Evolutionary conservation across 306 rosid genomes (phyloP).

Genomic region (Hippophae rhamnoides): DNA sequence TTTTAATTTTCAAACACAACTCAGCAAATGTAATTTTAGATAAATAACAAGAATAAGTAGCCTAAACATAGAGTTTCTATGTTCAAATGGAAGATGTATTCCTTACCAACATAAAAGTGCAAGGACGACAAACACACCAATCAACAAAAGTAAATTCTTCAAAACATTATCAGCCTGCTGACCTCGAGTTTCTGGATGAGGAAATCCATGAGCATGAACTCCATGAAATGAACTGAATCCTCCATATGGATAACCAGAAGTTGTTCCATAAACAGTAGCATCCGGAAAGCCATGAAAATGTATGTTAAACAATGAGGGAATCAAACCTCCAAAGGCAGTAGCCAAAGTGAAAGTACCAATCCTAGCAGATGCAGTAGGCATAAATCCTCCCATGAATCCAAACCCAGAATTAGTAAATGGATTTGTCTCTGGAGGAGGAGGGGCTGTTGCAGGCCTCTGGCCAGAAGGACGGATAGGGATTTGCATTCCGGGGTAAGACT

Average conservation of each 20-base stretch:
- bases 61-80: conserved; percentile 6
- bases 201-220: conserved; percentile 41
- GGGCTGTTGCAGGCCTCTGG: conserved; percentile 6
- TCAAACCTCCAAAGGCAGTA: conserved; percentile 46
- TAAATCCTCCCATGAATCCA: conserved; percentile 50
- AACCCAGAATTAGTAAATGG: conserved; percentile 24
- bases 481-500: not conserved
- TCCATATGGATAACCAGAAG: conserved; percentile 53
- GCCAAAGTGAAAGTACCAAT: conserved; percentile 43
- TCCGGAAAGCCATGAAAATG: conserved; percentile 25
- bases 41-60: conserved; percentile 2
- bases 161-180: conserved; percentile 64
- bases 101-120: conserved; percentile 62
- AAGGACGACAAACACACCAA: conserved; percentile 58
- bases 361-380: conserved; percentile 40
- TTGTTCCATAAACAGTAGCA: conserved; percentile 36
- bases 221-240: conserved; percentile 58
- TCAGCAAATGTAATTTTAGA: conserved; percentile 28
- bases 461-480: conserved; percentile 6
- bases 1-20: conserved; percentile 14
- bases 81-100: conserved; percentile 4
- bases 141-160: conserved; percentile 69
- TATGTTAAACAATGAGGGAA: conserved; percentile 43
- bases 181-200: conserved; percentile 40
- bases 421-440: conserved; percentile 1